phyloP scores from a whole-genome alignment of 164 flowering plant species.

The Houttuynia cordata region DNA sequence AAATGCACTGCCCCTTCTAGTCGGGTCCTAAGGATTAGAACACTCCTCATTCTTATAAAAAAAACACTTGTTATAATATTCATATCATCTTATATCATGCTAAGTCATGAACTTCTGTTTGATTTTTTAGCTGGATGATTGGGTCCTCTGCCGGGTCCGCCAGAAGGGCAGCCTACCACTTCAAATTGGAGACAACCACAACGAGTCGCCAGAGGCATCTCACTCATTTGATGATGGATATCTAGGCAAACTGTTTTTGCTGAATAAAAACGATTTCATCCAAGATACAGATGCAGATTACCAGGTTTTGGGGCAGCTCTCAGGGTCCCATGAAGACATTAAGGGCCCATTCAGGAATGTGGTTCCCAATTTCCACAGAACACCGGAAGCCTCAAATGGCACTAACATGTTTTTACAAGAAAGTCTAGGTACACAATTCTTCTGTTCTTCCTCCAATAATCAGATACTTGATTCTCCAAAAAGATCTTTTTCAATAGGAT shows the following conservation, averaged over 20 bases:
- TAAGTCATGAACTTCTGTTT: neutral
- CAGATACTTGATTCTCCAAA: slow-evolving; percentile 13
- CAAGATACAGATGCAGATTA: slow-evolving; percentile 1
- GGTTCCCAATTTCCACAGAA: slow-evolving; percentile 4
- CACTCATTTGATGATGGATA: slow-evolving; percentile 1
- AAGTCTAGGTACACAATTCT: slow-evolving; percentile 2
- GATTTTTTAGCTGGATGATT: slow-evolving; percentile 24
- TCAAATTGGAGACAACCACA: slow-evolving; percentile 6
- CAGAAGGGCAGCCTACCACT: slow-evolving; percentile 9
- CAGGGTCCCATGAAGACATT: slow-evolving; percentile 2
- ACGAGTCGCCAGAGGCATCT: slow-evolving; percentile 1
- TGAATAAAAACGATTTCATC: slow-evolving; percentile 1
- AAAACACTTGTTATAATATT: too few species aligned
- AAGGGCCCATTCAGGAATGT: neutral
- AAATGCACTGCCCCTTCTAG: too few species aligned
- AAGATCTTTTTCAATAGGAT: slow-evolving; percentile 16
- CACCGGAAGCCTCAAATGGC: slow-evolving; percentile 5
- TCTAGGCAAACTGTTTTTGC: slow-evolving; percentile 6
- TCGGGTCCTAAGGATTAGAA: too few species aligned
- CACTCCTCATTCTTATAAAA: too few species aligned
- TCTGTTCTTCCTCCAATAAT: neutral
- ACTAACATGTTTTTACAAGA: neutral
- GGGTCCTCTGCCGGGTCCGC: slow-evolving; percentile 31
- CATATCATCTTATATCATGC: too few species aligned
- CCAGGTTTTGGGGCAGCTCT: slow-evolving; percentile 2